Percentiles rank a stretch among this genome's conserved stretches.
Conservation (phyloP, 768 basidiomycete genomes). For the Cystofilobasidium bisporidii region DNA sequence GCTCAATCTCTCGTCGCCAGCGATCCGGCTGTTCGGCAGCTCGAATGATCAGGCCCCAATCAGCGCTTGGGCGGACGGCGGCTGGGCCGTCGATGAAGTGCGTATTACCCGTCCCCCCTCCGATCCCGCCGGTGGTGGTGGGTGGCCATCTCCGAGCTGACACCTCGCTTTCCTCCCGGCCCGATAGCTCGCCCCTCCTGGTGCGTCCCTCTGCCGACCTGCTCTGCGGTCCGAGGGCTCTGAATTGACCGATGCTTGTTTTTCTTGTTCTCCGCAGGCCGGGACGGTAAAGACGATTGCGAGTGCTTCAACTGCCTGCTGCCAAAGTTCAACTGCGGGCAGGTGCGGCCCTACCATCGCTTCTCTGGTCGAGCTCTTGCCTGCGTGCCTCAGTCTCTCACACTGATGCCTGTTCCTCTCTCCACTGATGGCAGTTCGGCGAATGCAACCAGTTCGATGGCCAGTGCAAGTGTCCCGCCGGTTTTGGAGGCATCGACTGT, state of each 20-base stretch:
- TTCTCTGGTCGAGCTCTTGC: too few species aligned
- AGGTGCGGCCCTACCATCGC: conserved; percentile 44
- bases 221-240: too few species aligned
- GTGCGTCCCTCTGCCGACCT: not conserved
- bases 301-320: conserved; percentile 89
- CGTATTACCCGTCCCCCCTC: not conserved
- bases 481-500: conserved; percentile 97
- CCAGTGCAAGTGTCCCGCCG: conserved; percentile 90
- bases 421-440: conserved; percentile 48
- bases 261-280: too few species aligned
- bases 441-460: conserved; percentile 84
- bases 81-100: not conserved
- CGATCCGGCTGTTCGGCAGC: conserved; percentile 3
- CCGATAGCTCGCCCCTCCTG: not conserved
- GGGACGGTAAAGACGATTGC: conserved; percentile 13
- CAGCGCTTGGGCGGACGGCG: not conserved
- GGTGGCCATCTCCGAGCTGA: not conserved
- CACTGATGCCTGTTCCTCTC: conserved; percentile 9
- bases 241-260: too few species aligned
- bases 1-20: conserved; percentile 13
- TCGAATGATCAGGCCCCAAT: not conserved
- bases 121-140: not conserved
- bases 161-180: not conserved
- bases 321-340: conserved; percentile 82
- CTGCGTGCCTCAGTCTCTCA: too few species aligned